Evolutionary conservation across 1,284 basidiomycete species (phyloP).

Genomic region (Cryptococcus sp.): DNA sequence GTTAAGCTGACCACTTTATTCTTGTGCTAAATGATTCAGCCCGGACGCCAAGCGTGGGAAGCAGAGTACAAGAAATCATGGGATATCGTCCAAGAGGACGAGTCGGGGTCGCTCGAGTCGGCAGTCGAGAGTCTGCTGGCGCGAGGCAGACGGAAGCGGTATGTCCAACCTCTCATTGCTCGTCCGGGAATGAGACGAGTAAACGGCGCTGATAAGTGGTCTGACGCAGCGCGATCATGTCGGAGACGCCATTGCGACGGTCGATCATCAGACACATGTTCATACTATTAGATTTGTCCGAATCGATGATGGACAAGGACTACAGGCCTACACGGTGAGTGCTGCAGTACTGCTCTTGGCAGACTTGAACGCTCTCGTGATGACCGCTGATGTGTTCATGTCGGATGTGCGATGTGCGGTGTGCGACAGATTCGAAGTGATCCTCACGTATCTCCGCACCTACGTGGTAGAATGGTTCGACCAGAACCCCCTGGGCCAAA

Average conservation of each 20-base stretch:
- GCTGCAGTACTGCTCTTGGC: no score
- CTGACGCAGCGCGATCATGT: conserved; percentile 57
- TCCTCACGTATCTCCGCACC: conserved; percentile 82
- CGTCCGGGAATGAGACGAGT: background rate
- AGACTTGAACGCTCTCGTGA: background rate
- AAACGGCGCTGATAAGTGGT: conserved; percentile 5
- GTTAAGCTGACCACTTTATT: background rate
- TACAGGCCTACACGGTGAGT: conserved; percentile 79
- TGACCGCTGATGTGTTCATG: no score
- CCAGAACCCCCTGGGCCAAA: conserved; percentile 97
- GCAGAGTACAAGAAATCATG: conserved; percentile 91
- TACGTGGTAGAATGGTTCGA: conserved; percentile 98
- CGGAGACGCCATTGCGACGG: conserved; percentile 83
- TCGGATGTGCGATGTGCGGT: no score
- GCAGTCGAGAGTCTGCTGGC: conserved; percentile 89
- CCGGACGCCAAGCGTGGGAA: conserved; percentile 72
- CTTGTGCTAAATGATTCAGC: background rate
- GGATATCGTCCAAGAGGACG: conserved; percentile 97
- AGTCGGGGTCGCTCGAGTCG: conserved; percentile 82
- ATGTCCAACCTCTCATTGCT: conserved; percentile 23
- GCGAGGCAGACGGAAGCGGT: conserved; percentile 79
- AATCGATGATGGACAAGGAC: conserved; percentile 92
- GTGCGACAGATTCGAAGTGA: conserved; percentile 69
- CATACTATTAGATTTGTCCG: conserved; percentile 84
- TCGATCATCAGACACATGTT: conserved; percentile 96